phyloP scores from a whole-genome alignment of 2,329 filamentous ascomycete genomes.

The Orbilia ellipsospora region DNA sequence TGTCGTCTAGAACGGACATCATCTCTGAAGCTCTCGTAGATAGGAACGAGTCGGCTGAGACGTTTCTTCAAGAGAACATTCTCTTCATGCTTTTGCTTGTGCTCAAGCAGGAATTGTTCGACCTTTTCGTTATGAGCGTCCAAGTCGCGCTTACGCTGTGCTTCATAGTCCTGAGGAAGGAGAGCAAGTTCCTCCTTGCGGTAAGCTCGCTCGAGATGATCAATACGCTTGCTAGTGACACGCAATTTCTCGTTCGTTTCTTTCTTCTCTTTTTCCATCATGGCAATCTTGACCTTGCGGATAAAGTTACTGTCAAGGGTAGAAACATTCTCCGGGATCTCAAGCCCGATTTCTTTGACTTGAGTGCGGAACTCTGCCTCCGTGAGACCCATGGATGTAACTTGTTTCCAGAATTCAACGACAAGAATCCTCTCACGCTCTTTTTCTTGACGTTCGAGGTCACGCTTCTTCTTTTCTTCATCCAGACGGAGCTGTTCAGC shows the following conservation, averaged over 20 bases:
- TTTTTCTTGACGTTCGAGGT: slow-evolving; percentile 83
- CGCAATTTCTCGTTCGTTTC: slow-evolving; percentile 90
- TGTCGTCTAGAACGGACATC: slow-evolving; percentile 86
- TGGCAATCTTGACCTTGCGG: slow-evolving; percentile 91
- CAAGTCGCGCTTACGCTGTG: slow-evolving; percentile 80
- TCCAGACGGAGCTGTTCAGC: slow-evolving; percentile 87
- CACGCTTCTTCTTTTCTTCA: slow-evolving; percentile 92
- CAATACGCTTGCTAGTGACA: slow-evolving; percentile 92
- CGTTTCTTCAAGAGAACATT: slow-evolving; percentile 94
- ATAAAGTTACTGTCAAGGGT: slow-evolving; percentile 89
- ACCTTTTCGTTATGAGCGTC: slow-evolving; percentile 83
- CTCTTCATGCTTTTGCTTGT: slow-evolving; percentile 89
- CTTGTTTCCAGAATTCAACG: slow-evolving; percentile 92
- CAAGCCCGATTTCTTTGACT: slow-evolving; percentile 67
- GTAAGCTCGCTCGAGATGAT: slow-evolving; percentile 96
- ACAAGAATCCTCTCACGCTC: slow-evolving; percentile 90
- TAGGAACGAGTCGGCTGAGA: slow-evolving; percentile 82
- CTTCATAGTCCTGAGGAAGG: slow-evolving; percentile 83
- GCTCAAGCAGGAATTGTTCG: slow-evolving; percentile 79
- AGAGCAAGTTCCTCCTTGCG: slow-evolving; percentile 96
- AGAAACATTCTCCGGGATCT: slow-evolving; percentile 78
- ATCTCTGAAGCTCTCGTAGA: slow-evolving; percentile 84
- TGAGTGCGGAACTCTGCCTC: slow-evolving; percentile 45
- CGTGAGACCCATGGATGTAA: slow-evolving; percentile 68
- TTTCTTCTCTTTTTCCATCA: slow-evolving; percentile 98